Evolutionary conservation across 257 asterid genomes (phyloP).

Genomic region (Ilex aquifolium): DNA sequence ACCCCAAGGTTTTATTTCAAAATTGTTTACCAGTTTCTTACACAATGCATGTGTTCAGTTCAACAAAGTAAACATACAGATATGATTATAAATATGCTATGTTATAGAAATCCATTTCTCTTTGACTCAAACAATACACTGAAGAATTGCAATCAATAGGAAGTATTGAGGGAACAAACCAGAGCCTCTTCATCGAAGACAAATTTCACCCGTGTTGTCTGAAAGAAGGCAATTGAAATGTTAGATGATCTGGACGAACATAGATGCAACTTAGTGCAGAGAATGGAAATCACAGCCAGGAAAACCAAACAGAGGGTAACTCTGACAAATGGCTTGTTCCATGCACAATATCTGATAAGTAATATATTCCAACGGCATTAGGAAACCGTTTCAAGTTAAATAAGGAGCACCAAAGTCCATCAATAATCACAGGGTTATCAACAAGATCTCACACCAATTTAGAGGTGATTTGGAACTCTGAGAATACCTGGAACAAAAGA

Average conservation of each 20-base stretch:
- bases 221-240: constrained; percentile 21
- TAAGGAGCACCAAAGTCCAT: background rate
- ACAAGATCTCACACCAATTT: background rate
- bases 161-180: constrained; percentile 45
- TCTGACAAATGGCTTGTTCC: background rate
- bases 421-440: background rate
- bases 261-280: background rate
- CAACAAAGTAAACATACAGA: too few relatives aligned
- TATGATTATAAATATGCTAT: too few relatives aligned
- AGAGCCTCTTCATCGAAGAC: constrained; percentile 76
- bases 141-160: background rate
- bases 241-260: background rate
- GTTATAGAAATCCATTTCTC: background rate
- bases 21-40: too few relatives aligned
- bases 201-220: constrained; percentile 88
- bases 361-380: too few relatives aligned
- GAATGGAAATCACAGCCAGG: background rate
- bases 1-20: too few relatives aligned
- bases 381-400: too few relatives aligned
- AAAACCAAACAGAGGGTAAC: too few relatives aligned
- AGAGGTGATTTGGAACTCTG: background rate
- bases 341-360: too few relatives aligned
- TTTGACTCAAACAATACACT: background rate
- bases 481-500: constrained; percentile 72
- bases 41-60: too few relatives aligned